Conservation (phyloP, 2,329 filamentous ascomycete genomes). For the Arthrinium phaeospermum region DNA sequence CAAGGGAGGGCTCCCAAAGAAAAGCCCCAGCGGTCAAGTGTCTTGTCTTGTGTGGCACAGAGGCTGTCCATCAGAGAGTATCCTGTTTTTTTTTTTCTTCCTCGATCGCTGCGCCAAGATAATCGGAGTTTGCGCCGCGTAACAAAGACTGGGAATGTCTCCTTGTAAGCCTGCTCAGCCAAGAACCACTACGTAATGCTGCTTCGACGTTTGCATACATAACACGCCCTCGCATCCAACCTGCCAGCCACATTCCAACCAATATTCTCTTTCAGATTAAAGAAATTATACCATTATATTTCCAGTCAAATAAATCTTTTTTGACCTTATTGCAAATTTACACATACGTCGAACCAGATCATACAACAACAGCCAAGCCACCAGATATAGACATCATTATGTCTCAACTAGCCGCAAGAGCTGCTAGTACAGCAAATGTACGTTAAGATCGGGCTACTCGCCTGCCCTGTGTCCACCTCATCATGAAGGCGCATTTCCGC, state of each 20-base stretch:
- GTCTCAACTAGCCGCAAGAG: neutral
- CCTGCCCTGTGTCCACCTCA: too few relatives aligned
- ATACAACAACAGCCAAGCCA: neutral
- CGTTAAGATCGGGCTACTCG: neutral
- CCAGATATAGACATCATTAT: neutral
- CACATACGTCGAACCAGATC: neutral
- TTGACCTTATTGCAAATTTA: neutral
- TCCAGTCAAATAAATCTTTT: neutral
- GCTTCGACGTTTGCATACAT: neutral
- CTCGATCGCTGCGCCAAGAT: neutral
- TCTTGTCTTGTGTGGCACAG: neutral
- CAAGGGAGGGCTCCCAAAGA: neutral
- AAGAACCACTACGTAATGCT: slow-evolving; percentile 12
- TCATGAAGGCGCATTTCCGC: neutral
- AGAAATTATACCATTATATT: neutral
- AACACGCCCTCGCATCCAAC: neutral
- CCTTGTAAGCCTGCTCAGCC: neutral
- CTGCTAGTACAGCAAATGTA: neutral
- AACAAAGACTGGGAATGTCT: neutral
- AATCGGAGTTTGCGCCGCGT: slow-evolving; percentile 4
- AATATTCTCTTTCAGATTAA: neutral
- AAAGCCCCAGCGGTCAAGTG: neutral
- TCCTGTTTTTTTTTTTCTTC: neutral
- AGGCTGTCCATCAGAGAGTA: neutral
- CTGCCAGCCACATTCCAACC: neutral